phyloP scores from a whole-genome alignment of 257 asterid species.

The Echites panduratus region DNA sequence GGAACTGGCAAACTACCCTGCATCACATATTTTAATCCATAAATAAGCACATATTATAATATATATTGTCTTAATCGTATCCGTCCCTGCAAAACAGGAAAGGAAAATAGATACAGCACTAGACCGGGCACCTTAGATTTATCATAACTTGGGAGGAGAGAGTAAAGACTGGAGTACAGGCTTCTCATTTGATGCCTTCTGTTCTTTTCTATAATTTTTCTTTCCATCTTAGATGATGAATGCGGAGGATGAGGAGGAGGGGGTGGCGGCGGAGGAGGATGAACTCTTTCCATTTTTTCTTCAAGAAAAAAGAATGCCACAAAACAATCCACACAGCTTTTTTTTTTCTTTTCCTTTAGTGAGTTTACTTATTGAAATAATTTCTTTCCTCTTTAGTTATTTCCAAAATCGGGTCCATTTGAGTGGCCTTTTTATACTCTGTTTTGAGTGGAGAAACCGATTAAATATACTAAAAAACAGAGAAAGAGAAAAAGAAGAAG shows the following conservation, averaged over 20 bases:
- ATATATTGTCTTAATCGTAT: too few relatives aligned
- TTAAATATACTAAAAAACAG: too few relatives aligned
- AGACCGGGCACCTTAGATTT: constrained; percentile 33
- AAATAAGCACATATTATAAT: neutral
- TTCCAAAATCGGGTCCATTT: neutral
- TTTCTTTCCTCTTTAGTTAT: neutral
- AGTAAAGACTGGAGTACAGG: constrained; percentile 35
- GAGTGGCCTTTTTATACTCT: neutral
- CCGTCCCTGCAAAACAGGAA: too few relatives aligned
- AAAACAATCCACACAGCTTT: neutral
- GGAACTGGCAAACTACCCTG: constrained; percentile 36
- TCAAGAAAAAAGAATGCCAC: neutral
- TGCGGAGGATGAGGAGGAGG: neutral
- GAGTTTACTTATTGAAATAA: too few relatives aligned
- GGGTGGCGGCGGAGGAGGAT: neutral
- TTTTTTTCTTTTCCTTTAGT: too few relatives aligned
- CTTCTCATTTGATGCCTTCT: constrained; percentile 40
- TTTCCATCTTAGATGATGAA: constrained; percentile 36
- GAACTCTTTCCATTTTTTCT: constrained; percentile 11
- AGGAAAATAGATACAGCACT: too few relatives aligned
- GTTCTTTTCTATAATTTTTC: constrained; percentile 47
- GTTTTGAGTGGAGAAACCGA: neutral
- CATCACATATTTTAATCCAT: constrained; percentile 2
- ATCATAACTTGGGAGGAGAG: constrained; percentile 30
- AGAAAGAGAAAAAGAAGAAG: too few relatives aligned